These are phyloP conservation scores for Solanum raphanifolium DNA, from an alignment of 257 asterid species.

Conservation along the genomic window DNA sequence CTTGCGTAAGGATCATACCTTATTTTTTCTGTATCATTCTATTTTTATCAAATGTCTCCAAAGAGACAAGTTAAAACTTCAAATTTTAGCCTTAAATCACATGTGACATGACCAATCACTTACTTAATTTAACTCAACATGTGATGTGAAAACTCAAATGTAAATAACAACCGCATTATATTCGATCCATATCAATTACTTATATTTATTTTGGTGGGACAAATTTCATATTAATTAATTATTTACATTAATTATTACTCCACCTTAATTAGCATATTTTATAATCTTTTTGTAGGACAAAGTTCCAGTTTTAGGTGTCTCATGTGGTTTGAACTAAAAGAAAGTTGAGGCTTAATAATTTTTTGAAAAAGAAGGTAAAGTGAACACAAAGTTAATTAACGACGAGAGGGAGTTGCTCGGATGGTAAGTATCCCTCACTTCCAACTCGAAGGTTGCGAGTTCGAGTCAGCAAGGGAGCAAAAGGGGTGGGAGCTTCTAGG, in stretches of 20 bases:
- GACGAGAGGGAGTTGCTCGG: no score
- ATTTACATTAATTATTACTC: not conserved
- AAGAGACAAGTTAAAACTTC: not conserved
- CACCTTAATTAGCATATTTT: not conserved
- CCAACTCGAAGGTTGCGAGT: no score
- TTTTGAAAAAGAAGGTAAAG: not conserved
- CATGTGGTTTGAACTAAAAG: not conserved
- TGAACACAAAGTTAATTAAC: not conserved
- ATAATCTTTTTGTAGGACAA: not conserved
- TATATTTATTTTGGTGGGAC: not conserved
- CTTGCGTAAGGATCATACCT: not conserved
- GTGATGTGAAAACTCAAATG: not conserved
- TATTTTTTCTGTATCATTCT: not conserved
- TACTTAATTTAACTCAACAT: not conserved
- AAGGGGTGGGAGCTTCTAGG: no score
- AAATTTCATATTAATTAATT: not conserved
- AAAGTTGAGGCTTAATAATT: not conserved
- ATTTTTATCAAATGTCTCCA: not conserved
- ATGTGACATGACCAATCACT: not conserved
- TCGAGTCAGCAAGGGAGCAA: no score
- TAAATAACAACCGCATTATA: not conserved
- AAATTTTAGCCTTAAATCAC: not conserved
- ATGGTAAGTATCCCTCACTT: no score
- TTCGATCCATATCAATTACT: not conserved
- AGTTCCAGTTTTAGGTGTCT: not conserved